Base-by-base conservation (phyloP, 2,329 filamentous ascomycete genomes). In the Diplocarpon mali region DNA sequence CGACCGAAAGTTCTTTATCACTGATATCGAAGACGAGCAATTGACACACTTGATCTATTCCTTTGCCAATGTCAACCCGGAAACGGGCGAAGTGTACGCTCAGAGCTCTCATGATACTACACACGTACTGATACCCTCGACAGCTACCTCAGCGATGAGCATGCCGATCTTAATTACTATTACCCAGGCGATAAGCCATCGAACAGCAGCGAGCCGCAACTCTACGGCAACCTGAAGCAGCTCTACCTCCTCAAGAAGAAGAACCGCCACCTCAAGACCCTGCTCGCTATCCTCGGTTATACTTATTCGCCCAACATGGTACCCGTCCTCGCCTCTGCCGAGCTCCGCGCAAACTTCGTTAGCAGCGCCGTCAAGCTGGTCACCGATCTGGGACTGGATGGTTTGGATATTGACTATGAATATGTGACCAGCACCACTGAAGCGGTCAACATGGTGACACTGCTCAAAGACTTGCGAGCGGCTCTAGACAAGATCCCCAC, bases 271-370 rank as follows among this genome's bases (percentile, higher is more conserved):
- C 62, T 93, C 38, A 92, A 92, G 60, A 71, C 83, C 1, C 67
- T 92, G 24, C 71, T 93, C 8, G 84, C 78, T 35, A 85, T 94
- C 52, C 86, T 87, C 38, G 86, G 87, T 24, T 90, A 83, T 82
- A 87, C 83, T 0, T 90, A 86, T 65, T 85, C 82, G 1, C 67
- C 72, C 53, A 84, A 85, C 62, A 89, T 94, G 60, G 70, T 82
- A 0, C 66, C 68, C 1, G 79, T 80, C 0, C 76, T 79, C 9
- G 76, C 75, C 46, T 82, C 79, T 0, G 69, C 72, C 0, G 64
- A 68, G 3, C 78, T 41, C 27, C 48, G 50, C 11, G 27, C 38
- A 3, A 46, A 28, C 5, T 51, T 54, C 34, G 51, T 44, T 13
- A 24, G 11, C 6, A 38, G 41, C 13, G 40, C 48, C 4, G 32